Evolutionary conservation across 805 yeast genomes (phyloP), one percentile per base, ranked within the genome.

Genomic region (Helenozyma rhizophorensis): DNA sequence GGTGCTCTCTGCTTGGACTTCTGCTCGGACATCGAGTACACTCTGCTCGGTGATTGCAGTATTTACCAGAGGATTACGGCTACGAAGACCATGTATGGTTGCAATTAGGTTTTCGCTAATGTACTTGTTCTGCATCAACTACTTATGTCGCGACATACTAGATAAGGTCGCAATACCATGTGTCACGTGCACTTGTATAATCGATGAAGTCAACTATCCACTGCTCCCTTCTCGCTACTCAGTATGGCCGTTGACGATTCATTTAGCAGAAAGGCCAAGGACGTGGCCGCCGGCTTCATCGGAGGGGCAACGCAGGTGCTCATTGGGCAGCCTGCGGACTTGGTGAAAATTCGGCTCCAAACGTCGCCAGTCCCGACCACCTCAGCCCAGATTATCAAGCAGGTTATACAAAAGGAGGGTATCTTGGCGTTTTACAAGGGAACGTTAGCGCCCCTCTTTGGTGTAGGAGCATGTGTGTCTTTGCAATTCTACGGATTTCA

Each of bases 401-500:
- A 58, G 24, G 72, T 66, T 15, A 13, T 67, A 11, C 47, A 53
- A 19, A 63, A 66, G 39, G 72, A 67, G 48, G 72, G 72, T 3
- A 27, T 58, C 4, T 45, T 57, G 17, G 71, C 72, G 2, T 67
- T 67, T 44, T 67, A 67, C 46, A 67, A 67, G 38, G 72, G 72
- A 5, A 67, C 72, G 0, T 41, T 65, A 23, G 60, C 72, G 2
- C 72, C 72, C 2, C 50, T 67, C 16, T 53, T 66, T 36, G 72
- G 72, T 0, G 72, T 67, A 5, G 65, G 50, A 1, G 78, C 74
- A 1, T 79, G 86, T 60, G 86, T 79, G 6, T 76, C 83, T 2
- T 58, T 78, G 21, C 86, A 79, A 48, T 80, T 79, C 52, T 80
- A 78, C 47, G 84, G 86, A 1, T 82, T 78, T 48, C 83, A 77